A percentile compares a stretch with the other conserved stretches of the same genome.
Evolutionary conservation across 2,329 filamentous ascomycete genomes (phyloP).

Genomic region (Curvularia sp.): DNA sequence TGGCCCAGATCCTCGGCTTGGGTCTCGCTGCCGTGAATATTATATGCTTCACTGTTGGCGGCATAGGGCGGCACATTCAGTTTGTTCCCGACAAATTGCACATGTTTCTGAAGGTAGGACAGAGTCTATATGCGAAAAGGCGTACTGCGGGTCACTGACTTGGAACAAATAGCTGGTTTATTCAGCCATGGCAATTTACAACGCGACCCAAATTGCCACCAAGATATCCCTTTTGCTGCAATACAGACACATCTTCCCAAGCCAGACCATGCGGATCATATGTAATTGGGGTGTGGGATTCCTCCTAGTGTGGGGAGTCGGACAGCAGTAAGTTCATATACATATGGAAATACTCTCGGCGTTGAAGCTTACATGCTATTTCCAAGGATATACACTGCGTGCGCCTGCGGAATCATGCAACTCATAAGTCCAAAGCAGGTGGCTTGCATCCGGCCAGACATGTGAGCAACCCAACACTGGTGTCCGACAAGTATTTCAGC

Average conservation of each 20-base stretch:
- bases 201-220: neutral
- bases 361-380: neutral
- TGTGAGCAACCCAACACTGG: neutral
- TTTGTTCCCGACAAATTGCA: neutral
- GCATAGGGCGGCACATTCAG: neutral
- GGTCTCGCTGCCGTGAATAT: neutral
- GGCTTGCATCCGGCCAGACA: neutral
- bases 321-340: neutral
- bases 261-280: neutral
- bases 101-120: neutral
- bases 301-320: neutral
- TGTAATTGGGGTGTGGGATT: neutral
- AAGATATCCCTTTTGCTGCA: neutral
- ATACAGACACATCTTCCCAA: conserved; percentile 1
- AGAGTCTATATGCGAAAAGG: neutral
- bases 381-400: neutral
- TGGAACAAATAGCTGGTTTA: neutral
- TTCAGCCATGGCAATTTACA: neutral
- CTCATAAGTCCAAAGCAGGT: neutral
- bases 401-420: neutral
- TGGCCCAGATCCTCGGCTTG: neutral
- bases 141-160: neutral
- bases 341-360: neutral
- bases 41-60: neutral
- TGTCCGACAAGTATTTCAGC: neutral